Evolutionary conservation across 2,329 filamentous ascomycete species (phyloP), one percentile per base, ranked within the genome.

Genomic region (Pseudogymnoascus destructans): DNA sequence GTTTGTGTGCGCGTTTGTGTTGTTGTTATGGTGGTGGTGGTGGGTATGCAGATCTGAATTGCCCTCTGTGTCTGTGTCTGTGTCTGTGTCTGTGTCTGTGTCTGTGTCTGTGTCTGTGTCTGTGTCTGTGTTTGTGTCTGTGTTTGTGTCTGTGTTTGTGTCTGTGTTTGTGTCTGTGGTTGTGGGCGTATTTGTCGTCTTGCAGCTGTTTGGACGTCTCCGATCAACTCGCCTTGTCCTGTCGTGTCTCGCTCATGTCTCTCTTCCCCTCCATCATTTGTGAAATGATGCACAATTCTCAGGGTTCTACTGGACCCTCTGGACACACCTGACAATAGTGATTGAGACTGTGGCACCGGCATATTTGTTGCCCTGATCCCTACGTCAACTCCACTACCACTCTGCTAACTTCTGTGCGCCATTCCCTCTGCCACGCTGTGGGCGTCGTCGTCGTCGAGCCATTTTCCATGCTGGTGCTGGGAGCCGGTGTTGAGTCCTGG

Each of bases 341-440:
- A 49, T 49, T 49, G 42, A 49, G 42, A 49, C 42, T 27, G 38
- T 40, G 42, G 42, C 42, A 49, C 42, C 42, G 27, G 42, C 42
- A 49, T 49, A 49, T 49, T 17, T 17, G 15, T 11, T 42, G 19
- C 38, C 19, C 38, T 42, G 13, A 49, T 49, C 42, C 42, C 42
- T 49, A 49, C 42, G 21, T 49, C 13, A 19, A 49, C 42, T 49
- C 42, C 40, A 46, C 40, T 46, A 49, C 42, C 3, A 27, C 42
- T 49, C 42, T 49, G 13, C 42, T 49, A 49, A 49, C 21, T 49
- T 49, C 42, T 49, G 42, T 49, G 42, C 21, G 42, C 42, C 42
- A 49, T 49, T 15, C 42, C 42, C 42, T 49, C 42, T 49, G 21
- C 42, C 42, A 49, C 42, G 42, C 21, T 13, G 42, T 49, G 42